Evolutionary conservation across 306 rosid genomes (phyloP).

Genomic region (Dalbergia cultrata): DNA sequence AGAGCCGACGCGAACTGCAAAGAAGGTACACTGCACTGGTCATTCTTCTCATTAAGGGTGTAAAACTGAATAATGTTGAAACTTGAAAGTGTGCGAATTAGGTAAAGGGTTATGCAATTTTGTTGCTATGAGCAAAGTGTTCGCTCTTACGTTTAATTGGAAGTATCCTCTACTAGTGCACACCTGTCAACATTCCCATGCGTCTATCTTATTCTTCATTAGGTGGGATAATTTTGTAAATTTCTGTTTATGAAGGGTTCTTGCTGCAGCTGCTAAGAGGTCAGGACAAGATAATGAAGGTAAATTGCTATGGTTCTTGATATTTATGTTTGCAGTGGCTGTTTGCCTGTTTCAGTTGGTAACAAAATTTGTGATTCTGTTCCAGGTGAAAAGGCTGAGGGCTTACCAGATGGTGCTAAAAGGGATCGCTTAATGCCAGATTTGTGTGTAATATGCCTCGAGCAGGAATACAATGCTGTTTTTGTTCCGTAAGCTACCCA

Average conservation of each 20-base stretch:
- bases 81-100: constrained; percentile 18
- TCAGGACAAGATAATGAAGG: constrained; percentile 80
- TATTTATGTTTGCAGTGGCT: constrained; percentile 29
- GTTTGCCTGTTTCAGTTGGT: neutral
- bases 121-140: constrained; percentile 25
- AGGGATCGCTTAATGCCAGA: constrained; percentile 83
- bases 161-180: constrained; percentile 16
- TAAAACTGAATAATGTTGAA: constrained; percentile 32
- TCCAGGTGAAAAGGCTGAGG: constrained; percentile 72
- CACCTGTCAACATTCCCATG: constrained; percentile 29
- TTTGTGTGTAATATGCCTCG: constrained; percentile 97
- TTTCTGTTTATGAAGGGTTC: constrained; percentile 76
- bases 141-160: constrained; percentile 27
- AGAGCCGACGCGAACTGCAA: constrained; percentile 72
- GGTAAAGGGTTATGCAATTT: constrained; percentile 9
- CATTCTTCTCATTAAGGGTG: constrained; percentile 45
- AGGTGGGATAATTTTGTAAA: constrained; percentile 14
- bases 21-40: constrained; percentile 58
- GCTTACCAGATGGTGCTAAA: constrained; percentile 64
- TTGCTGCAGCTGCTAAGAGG: constrained; percentile 93
- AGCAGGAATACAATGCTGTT: constrained; percentile 90
- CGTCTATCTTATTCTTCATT: constrained; percentile 17
- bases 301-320: constrained; percentile 41
- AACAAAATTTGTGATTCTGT: constrained; percentile 29
- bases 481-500: constrained; percentile 89